phyloP scores from a whole-genome alignment of 495 filamentous ascomycete species.

The Tuber brumale region DNA sequence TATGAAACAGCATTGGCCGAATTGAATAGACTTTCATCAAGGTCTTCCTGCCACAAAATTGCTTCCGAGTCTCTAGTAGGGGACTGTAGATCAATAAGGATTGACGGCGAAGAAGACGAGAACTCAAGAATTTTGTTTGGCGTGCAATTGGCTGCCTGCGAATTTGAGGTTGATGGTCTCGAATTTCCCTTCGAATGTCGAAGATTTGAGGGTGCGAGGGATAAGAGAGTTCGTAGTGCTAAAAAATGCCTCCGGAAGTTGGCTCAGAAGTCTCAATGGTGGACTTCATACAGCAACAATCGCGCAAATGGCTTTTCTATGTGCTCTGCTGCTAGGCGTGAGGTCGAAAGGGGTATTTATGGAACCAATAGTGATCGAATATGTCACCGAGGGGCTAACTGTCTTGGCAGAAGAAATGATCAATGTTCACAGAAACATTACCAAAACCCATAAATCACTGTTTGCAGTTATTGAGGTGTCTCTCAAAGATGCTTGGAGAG shows the following conservation, averaged over 20 bases:
- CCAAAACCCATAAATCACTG: slow-evolving; percentile 30
- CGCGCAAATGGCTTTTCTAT: slow-evolving; percentile 36
- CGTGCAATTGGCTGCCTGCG: slow-evolving; percentile 36
- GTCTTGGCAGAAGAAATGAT: slow-evolving; percentile 30
- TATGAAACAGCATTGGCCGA: slow-evolving; percentile 29
- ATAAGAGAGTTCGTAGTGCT: slow-evolving; percentile 13
- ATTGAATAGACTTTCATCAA: slow-evolving; percentile 29
- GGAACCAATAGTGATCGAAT: background rate
- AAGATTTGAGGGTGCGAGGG: slow-evolving; percentile 7
- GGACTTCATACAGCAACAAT: slow-evolving; percentile 42
- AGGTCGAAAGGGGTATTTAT: slow-evolving; percentile 36
- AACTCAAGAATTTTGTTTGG: slow-evolving; percentile 33
- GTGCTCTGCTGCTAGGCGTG: slow-evolving; percentile 36
- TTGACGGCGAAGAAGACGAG: slow-evolving; percentile 9
- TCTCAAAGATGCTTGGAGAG: slow-evolving; percentile 23
- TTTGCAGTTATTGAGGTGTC: slow-evolving; percentile 20
- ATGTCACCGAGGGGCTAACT: background rate
- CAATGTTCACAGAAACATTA: slow-evolving; percentile 37
- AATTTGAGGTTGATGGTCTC: slow-evolving; percentile 39
- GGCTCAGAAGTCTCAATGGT: slow-evolving; percentile 39
- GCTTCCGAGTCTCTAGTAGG: slow-evolving; percentile 34
- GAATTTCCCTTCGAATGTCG: slow-evolving; percentile 35
- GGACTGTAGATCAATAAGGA: slow-evolving; percentile 27
- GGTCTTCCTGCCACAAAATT: slow-evolving; percentile 34
- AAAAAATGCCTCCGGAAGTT: slow-evolving; percentile 35